A percentile compares a stretch with the other conserved stretches of the same genome.
Conservation (phyloP, 805 yeast genomes). For the Maudiozyma serrabonitensis region DNA sequence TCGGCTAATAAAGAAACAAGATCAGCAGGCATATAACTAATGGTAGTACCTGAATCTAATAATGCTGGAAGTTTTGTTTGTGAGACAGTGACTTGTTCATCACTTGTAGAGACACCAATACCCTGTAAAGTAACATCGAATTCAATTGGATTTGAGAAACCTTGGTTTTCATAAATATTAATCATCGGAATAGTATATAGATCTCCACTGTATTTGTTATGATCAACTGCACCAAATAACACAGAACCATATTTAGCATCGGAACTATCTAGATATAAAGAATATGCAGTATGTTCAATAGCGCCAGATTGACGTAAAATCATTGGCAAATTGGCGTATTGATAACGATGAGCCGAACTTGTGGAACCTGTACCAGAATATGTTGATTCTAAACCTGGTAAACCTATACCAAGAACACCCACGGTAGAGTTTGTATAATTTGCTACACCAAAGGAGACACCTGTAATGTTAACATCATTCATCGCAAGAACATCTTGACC, state of each 20-base stretch:
- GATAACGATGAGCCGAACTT: slow-evolving; percentile 1
- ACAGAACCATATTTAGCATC: slow-evolving; percentile 37
- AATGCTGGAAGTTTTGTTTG: slow-evolving; percentile 31
- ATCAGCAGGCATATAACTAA: slow-evolving; percentile 35
- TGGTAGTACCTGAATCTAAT: slow-evolving; percentile 37
- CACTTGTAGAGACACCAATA: slow-evolving; percentile 14
- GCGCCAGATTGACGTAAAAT: slow-evolving; percentile 19
- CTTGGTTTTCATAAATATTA: slow-evolving; percentile 8
- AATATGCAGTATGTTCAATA: slow-evolving; percentile 34
- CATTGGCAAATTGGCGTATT: slow-evolving; percentile 14
- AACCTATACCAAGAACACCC: slow-evolving; percentile 43
- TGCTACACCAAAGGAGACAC: slow-evolving; percentile 25
- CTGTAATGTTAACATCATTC: slow-evolving; percentile 41
- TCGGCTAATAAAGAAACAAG: slow-evolving; percentile 31
- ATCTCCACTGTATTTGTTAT: slow-evolving; percentile 30
- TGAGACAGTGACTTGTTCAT: slow-evolving; percentile 20
- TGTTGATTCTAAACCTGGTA: slow-evolving; percentile 57
- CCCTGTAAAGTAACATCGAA: slow-evolving; percentile 30
- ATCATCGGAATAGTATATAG: slow-evolving; percentile 29
- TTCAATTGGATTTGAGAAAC: slow-evolving; percentile 15
- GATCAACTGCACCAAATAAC: slow-evolving; percentile 35
- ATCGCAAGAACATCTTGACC: slow-evolving; percentile 35
- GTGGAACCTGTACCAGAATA: slow-evolving; percentile 25
- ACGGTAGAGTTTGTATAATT: slow-evolving; percentile 30
- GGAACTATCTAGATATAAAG: slow-evolving; percentile 42